Evolutionary conservation across 805 yeast genomes (phyloP).

Genomic region (Blastobotrys terrestris): DNA sequence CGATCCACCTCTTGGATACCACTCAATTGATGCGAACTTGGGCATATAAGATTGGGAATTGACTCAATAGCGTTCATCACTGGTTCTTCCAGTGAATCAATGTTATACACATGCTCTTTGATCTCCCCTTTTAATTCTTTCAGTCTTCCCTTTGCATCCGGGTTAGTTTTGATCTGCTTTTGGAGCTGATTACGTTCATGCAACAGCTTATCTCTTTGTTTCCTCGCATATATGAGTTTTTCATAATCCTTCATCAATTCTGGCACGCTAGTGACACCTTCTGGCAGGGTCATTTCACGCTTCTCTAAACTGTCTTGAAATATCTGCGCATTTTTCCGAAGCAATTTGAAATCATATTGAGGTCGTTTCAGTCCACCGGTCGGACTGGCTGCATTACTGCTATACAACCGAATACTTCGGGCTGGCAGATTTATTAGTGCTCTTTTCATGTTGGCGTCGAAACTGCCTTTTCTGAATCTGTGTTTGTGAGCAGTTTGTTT

Average conservation of each 20-base stretch:
- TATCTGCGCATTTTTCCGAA: slow-evolving; percentile 11
- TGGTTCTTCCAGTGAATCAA: slow-evolving; percentile 10
- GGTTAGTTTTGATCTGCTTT: slow-evolving; percentile 12
- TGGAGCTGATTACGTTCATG: slow-evolving; percentile 17
- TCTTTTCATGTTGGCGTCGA: neutral
- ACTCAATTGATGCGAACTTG: slow-evolving; percentile 14
- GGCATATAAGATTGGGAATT: slow-evolving; percentile 29
- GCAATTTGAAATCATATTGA: slow-evolving; percentile 15
- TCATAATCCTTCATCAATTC: slow-evolving; percentile 24
- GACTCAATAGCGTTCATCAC: slow-evolving; percentile 22
- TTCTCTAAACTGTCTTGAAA: slow-evolving; percentile 22
- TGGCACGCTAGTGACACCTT: slow-evolving; percentile 11
- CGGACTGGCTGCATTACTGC: neutral
- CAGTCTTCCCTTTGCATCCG: slow-evolving; percentile 6
- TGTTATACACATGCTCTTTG: slow-evolving; percentile 12
- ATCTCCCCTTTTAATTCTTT: slow-evolving; percentile 17
- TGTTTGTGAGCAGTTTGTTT: neutral
- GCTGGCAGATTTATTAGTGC: neutral
- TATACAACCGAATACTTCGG: neutral
- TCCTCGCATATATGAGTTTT: slow-evolving; percentile 14
- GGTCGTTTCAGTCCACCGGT: slow-evolving; percentile 13
- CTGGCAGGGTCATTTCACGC: slow-evolving; percentile 19
- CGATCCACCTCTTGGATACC: slow-evolving; percentile 19
- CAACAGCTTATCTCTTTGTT: slow-evolving; percentile 13
- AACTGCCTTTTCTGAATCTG: neutral